Conservation (phyloP, 495 filamentous ascomycete species). For the Penicillium crystallinum region DNA sequence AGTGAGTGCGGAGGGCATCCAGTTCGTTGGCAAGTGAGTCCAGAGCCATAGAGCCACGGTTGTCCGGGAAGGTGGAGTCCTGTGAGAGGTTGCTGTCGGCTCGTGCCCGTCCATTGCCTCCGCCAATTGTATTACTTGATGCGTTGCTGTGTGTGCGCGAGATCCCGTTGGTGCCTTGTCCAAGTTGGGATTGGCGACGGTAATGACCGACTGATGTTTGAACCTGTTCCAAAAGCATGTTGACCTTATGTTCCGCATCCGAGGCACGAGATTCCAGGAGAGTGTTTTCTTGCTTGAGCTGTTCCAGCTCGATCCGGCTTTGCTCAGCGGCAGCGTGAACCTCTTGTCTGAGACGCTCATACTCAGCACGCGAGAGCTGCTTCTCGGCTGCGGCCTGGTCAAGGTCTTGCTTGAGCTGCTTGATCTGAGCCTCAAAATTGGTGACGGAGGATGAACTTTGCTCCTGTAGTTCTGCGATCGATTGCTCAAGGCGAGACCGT, state of each 20-base stretch:
- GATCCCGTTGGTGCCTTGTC: conserved; percentile 35
- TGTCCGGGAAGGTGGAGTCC: conserved; percentile 59
- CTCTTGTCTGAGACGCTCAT: conserved; percentile 54
- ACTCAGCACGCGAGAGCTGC: conserved; percentile 51
- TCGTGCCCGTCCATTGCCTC: conserved; percentile 24
- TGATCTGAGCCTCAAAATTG: conserved; percentile 67
- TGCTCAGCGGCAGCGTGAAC: conserved; percentile 50
- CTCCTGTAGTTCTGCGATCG: conserved; percentile 61
- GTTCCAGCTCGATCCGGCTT: conserved; percentile 65
- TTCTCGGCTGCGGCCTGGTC: conserved; percentile 60
- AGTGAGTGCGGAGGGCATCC: conserved; percentile 80
- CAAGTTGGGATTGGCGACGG: conserved; percentile 68
- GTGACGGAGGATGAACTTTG: conserved; percentile 59
- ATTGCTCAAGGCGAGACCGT: conserved; percentile 57
- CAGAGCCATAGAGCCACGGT: conserved; percentile 77
- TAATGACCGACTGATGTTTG: conserved; percentile 92
- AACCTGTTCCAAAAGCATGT: conserved; percentile 87
- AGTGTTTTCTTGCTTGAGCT: conserved; percentile 74
- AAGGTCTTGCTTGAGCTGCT: conserved; percentile 61
- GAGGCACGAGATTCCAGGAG: conserved; percentile 73
- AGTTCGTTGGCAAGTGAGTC: conserved; percentile 90
- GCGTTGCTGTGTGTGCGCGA: conserved; percentile 42
- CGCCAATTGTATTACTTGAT: conserved; percentile 36
- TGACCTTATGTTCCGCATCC: conserved; percentile 90
- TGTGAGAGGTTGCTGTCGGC: conserved; percentile 46